These are phyloP conservation scores for Plasmodium falciparum DNA, from an alignment of 169 alveolate genomes.

Conservation along the genomic window DNA sequence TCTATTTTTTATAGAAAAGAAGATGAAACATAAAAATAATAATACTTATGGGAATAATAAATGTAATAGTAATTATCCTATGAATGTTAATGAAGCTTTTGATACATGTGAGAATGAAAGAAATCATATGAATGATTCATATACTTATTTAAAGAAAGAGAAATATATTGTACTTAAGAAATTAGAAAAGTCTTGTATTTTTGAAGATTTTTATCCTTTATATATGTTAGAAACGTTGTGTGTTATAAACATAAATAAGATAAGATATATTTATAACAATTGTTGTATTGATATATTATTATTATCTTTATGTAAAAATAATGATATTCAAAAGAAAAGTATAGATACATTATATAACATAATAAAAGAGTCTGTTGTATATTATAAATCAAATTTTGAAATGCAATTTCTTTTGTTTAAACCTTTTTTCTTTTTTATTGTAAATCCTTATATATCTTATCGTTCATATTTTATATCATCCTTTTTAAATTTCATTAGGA, in stretches of 20 bases:
- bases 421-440: constrained; percentile 63
- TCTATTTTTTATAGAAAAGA: constrained; percentile 22
- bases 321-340: constrained; percentile 69
- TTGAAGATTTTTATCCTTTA: constrained; percentile 77
- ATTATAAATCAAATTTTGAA: constrained; percentile 56
- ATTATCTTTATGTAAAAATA: constrained; percentile 68
- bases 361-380: constrained; percentile 48
- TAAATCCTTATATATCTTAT: constrained; percentile 59
- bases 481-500: constrained; percentile 57
- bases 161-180: constrained; percentile 47
- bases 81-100: neutral
- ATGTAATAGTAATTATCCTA: neutral
- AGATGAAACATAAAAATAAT: neutral
- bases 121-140: too few relatives aligned
- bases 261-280: constrained; percentile 50
- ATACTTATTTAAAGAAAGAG: constrained; percentile 1
- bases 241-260: constrained; percentile 49
- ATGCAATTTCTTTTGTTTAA: constrained; percentile 62
- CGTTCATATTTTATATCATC: constrained; percentile 54
- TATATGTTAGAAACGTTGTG: constrained; percentile 72
- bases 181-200: constrained; percentile 64
- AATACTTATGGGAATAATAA: neutral
- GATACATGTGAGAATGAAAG: neutral
- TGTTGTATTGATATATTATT: constrained; percentile 62
- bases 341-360: constrained; percentile 64